Base-by-base conservation (phyloP, 2,329 filamentous ascomycete species). In the Aspergillus luchuensis region DNA sequence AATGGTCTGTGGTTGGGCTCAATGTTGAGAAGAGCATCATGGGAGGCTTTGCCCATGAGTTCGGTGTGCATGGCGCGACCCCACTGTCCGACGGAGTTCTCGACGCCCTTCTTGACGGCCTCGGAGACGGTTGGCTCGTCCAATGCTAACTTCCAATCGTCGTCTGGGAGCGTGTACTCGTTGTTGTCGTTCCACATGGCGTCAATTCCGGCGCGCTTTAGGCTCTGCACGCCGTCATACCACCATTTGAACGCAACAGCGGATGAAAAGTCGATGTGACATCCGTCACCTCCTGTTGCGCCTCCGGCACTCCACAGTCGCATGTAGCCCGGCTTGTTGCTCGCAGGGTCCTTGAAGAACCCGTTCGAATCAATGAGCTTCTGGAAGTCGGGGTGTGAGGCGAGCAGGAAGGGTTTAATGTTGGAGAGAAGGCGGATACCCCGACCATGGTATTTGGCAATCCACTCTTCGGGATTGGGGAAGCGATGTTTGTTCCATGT, bases 131-230 rank as follows among this genome's bases (percentile, higher is more conserved):
- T 76, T 1, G 66, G 62, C 39, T 79, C 76, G 43, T 86, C 81
- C 0, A 90, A 77, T 0, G 85, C 83, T 55, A 87, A 84, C 58
- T 85, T 76, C 89, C 89, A 91, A 23, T 83, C 79, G 61, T 91
- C 89, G 62, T 85, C 80, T 0, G 86, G 82, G 2, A 90, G 81
- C 0, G 85, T 87, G 71, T 91, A 91, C 72, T 91, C 89, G 66
- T 91, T 91, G 74, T 91, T 91, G 71, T 91, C 89, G 65, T 91
- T 91, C 89, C 89, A 91, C 77, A 91, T 90, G 51, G 83, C 88
- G 65, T 91, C 88, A 58, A 91, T 88, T 1, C 89, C 89, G 8
- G 85, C 76, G 25, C 84, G 77, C 57, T 85, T 85, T 1, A 91
- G 79, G 53, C 81, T 82, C 60, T 84, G 82, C 8, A 90, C 85